Percentiles rank a stretch among this genome's conserved stretches.
Evolutionary conservation across 2,329 filamentous ascomycete species (phyloP).

Genomic region (Colletotrichum graminicola): DNA sequence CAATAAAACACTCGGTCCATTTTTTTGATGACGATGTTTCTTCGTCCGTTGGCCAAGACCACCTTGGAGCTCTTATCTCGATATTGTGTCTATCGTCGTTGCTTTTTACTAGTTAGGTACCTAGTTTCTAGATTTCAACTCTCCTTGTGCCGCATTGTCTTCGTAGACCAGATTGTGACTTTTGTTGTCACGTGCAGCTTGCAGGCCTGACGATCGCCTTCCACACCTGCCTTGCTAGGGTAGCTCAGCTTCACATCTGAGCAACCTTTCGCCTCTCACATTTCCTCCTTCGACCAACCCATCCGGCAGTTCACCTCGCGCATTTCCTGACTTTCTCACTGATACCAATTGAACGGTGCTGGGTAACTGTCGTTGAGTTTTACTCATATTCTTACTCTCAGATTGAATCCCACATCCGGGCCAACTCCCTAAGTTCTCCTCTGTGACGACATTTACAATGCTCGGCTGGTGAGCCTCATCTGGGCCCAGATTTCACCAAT

Average conservation of each 20-base stretch:
- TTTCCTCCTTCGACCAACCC: constrained; percentile 13
- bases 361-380: not conserved
- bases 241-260: constrained; percentile 16
- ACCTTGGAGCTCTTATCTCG: not conserved
- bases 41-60: not conserved
- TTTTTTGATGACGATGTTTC: not conserved
- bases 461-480: constrained; percentile 37
- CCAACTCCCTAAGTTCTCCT: not conserved
- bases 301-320: constrained; percentile 20
- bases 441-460: constrained; percentile 28
- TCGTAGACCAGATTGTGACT: not conserved
- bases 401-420: not conserved
- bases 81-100: not conserved
- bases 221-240: constrained; percentile 38
- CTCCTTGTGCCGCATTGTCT: not conserved
- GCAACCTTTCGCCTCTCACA: not conserved
- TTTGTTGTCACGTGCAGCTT: constrained; percentile 33
- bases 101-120: constrained; percentile 6
- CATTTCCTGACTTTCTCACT: not conserved
- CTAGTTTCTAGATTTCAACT: not conserved
- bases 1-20: not conserved
- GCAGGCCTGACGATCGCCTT: constrained; percentile 26
- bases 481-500: not conserved
- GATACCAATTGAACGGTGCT: not conserved
- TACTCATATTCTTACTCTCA: not conserved